Evolutionary conservation across 257 asterid species (phyloP).

Genomic region (Nicotiana otophora): DNA sequence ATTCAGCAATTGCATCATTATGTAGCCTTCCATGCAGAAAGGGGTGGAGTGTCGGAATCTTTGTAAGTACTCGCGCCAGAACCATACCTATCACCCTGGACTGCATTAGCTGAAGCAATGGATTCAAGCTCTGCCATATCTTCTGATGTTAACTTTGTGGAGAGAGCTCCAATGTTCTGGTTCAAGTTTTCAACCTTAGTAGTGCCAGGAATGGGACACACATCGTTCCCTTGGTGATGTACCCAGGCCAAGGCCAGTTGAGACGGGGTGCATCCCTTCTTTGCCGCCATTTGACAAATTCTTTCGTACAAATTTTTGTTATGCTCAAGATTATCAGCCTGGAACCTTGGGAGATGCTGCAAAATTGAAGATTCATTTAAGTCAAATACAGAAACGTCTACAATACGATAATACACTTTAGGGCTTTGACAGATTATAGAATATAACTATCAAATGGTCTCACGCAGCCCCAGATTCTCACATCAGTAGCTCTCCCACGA

Average conservation of each 20-base stretch:
- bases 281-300: constrained; percentile 13
- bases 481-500: no score
- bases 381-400: no score
- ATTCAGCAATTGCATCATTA: neutral
- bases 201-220: constrained; percentile 23
- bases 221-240: constrained; percentile 23
- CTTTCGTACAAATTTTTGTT: neutral
- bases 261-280: constrained; percentile 19
- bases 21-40: constrained; percentile 20
- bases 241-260: constrained; percentile 24
- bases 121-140: constrained; percentile 30
- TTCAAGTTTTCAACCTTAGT: constrained; percentile 23
- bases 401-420: no score
- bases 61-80: constrained; percentile 11
- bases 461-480: no score
- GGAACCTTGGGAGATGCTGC: constrained; percentile 20
- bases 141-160: constrained; percentile 15
- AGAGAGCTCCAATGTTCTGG: constrained; percentile 27
- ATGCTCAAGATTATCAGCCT: constrained; percentile 12
- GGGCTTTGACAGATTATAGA: no score
- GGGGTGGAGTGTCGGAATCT: constrained; percentile 18
- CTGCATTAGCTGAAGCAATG: constrained; percentile 19
- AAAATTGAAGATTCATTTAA: neutral
- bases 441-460: no score
- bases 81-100: constrained; percentile 14